phyloP scores from a whole-genome alignment of 202 grass and related monocot species.

The Hordeum pubiflorum region DNA sequence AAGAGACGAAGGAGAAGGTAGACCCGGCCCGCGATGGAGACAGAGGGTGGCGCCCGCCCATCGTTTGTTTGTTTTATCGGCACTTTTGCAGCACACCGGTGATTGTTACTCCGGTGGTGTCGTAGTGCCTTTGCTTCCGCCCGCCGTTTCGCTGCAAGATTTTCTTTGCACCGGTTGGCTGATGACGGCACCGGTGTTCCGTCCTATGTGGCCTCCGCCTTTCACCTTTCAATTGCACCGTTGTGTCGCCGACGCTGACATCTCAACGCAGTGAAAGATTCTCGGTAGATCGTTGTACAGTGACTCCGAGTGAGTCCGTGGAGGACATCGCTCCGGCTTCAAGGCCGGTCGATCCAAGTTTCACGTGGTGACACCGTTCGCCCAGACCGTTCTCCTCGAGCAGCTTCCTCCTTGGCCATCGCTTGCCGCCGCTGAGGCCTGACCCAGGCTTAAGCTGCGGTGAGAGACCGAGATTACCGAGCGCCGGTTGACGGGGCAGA shows the following conservation, averaged over 20 bases:
- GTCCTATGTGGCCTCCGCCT: background rate
- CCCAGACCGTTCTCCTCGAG: no score
- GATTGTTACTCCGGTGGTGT: background rate
- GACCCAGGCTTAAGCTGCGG: background rate
- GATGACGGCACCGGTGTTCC: background rate
- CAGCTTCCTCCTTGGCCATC: background rate
- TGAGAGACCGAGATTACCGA: background rate
- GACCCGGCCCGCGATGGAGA: background rate
- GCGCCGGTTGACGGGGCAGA: background rate
- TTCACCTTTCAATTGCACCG: background rate
- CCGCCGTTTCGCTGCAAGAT: background rate
- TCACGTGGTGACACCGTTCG: background rate
- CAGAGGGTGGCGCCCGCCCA: background rate
- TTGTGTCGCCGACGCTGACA: background rate
- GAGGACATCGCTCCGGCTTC: no score
- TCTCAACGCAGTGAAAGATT: background rate
- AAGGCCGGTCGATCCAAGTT: no score
- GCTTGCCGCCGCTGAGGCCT: background rate
- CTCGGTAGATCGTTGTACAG: background rate
- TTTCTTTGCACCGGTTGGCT: background rate
- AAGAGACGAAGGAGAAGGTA: background rate
- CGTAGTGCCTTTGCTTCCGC: background rate
- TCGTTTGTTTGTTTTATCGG: background rate
- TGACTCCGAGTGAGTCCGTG: background rate
- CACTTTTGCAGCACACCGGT: background rate